Conservation (phyloP, 805 yeast species). For the Nakazawaea siamensis region DNA sequence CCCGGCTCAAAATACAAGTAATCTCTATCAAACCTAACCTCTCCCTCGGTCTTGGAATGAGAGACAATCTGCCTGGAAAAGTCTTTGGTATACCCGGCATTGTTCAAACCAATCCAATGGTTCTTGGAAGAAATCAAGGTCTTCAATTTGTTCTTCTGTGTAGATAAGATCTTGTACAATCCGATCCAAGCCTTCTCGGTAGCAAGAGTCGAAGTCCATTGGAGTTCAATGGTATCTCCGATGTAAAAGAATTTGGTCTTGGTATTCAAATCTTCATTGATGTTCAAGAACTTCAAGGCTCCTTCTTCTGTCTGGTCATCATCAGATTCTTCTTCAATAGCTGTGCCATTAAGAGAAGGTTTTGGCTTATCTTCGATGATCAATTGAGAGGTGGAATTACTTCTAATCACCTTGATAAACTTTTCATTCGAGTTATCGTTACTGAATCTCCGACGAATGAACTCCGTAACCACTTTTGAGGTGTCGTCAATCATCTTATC, state of each 20-base stretch:
- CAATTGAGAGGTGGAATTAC: slow-evolving; percentile 9
- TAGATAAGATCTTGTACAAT: slow-evolving; percentile 53
- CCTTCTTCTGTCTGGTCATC: slow-evolving; percentile 18
- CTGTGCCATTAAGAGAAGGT: slow-evolving; percentile 16
- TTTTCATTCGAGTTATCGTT: slow-evolving; percentile 6
- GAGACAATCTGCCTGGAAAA: slow-evolving; percentile 2
- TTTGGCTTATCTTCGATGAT: slow-evolving; percentile 4
- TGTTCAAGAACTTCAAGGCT: slow-evolving; percentile 15
- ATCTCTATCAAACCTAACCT: slow-evolving; percentile 37
- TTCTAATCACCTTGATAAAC: slow-evolving; percentile 12
- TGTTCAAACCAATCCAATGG: slow-evolving; percentile 48
- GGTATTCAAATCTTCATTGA: slow-evolving; percentile 10
- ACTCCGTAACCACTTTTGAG: slow-evolving; percentile 37
- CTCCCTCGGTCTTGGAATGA: slow-evolving; percentile 28
- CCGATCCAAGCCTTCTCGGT: slow-evolving; percentile 68
- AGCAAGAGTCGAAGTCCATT: slow-evolving; percentile 43
- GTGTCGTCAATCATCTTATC: slow-evolving; percentile 29
- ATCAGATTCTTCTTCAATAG: slow-evolving; percentile 19
- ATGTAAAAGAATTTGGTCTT: slow-evolving; percentile 24
- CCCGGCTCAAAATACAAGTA: slow-evolving; percentile 60
- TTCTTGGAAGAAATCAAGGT: slow-evolving; percentile 58
- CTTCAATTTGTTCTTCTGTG: slow-evolving; percentile 43
- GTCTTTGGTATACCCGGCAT: slow-evolving; percentile 24
- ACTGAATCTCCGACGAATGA: slow-evolving; percentile 21
- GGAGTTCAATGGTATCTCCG: slow-evolving; percentile 47